A percentile compares a stretch with the other conserved stretches of the same genome.
These are phyloP conservation scores for Chlorella sp. DNA, from an alignment of 139 green algal genomes.

Conservation along the genomic window DNA sequence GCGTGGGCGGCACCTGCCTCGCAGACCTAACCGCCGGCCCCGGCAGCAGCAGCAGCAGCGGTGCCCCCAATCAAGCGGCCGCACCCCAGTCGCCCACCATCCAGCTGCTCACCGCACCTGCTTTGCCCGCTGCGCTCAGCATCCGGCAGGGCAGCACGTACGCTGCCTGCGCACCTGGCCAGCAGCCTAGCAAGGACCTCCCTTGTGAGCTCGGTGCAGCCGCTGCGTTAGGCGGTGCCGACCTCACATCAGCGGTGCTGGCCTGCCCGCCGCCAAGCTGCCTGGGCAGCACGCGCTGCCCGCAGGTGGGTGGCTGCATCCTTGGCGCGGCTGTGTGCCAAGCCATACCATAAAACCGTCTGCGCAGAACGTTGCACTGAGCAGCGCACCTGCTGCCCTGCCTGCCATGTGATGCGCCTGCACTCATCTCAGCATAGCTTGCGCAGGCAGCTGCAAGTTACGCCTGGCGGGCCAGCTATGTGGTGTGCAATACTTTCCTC, in stretches of 20 bases:
- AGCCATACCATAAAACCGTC: no score
- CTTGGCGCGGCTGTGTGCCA: background rate
- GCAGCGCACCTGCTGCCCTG: no score
- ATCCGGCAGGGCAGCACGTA: background rate
- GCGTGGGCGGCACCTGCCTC: background rate
- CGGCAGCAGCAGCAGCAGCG: background rate
- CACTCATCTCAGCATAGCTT: no score
- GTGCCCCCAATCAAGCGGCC: background rate
- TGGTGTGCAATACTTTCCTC: no score
- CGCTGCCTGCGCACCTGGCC: background rate
- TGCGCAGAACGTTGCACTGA: no score
- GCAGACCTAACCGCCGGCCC: background rate
- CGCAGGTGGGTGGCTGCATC: no score
- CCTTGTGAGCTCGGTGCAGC: background rate
- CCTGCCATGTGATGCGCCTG: no score
- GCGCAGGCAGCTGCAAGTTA: no score
- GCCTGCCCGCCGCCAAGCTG: background rate
- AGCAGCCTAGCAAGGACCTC: background rate
- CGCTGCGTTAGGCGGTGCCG: background rate
- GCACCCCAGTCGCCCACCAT: background rate
- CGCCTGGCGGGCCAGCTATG: no score
- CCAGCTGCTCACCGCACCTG: background rate
- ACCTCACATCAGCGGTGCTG: background rate
- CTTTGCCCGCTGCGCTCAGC: background rate
- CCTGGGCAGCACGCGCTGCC: background rate